Base-by-base conservation (phyloP, 2,329 filamentous ascomycete genomes). In the Ceratocystis cubensis region DNA sequence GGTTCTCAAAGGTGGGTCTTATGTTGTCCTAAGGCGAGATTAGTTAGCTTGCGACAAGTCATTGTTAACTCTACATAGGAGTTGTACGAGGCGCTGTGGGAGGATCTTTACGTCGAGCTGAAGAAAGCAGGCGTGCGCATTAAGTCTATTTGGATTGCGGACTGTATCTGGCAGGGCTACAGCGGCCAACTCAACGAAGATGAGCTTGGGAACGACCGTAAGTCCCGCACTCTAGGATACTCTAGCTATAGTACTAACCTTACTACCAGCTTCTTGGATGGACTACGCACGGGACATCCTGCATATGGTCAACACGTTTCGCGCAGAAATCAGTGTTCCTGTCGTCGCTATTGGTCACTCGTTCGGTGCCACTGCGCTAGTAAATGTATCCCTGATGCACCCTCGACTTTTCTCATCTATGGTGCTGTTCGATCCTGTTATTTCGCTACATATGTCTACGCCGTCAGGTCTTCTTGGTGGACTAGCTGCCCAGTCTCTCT, bases 61-160 rank as follows among this genome's bases (percentile, higher is more conserved):
- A 15, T 22, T 15, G 17, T 37, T 46, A 22, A 45, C 20, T n/a
- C 37, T 46, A 45, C 7, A 1, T 66, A 91, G 88, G 93, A 97
- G 79, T 76, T 96, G 1, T 96, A 96, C 73, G 92, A 96, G 72
- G 89, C 93, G 0, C 78, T 96, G 0, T 96, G 91, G 88, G 89
- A 93, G 68, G 90, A 96, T 64, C 78, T 96, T 1, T 79, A 88
- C 70, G 76, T 79, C 20, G 77, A 80, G 20, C 78, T 86, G 5
- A 81, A 82, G 70, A 73, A 75, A 22, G 41, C 50, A 6, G 85
- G 84, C 20, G 83, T 95, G 71, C 80, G 81, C 1, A 89, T 97
- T 71, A 84, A 90, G 67, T 80, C 83, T 69, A 92, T 97, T 71
- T 96, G 89, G 88, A 94, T 96, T 71, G 86, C 90, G 69, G 93